phyloP scores from a whole-genome alignment of 176 grass and related monocot genomes.

The Elymus sibiricus region DNA sequence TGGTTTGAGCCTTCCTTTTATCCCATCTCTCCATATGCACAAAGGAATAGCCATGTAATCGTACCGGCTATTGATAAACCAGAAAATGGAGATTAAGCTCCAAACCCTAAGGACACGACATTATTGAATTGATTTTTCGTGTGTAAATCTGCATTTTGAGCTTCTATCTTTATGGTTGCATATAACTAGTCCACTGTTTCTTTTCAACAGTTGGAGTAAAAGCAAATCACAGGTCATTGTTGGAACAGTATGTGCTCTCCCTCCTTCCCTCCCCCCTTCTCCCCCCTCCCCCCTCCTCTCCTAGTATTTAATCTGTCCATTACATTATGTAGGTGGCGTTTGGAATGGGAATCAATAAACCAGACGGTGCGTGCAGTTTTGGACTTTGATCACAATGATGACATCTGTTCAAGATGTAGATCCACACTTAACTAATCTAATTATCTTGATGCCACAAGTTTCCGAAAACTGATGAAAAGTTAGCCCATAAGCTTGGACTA shows the following conservation, averaged over 20 bases:
- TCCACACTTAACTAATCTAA: slow-evolving; percentile 16
- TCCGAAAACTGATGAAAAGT: slow-evolving; percentile 7
- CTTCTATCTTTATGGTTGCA: neutral
- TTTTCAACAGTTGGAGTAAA: slow-evolving; percentile 86
- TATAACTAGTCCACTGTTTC: slow-evolving; percentile 19
- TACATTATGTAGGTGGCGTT: slow-evolving; percentile 74
- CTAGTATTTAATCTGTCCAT: neutral
- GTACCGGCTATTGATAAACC: neutral
- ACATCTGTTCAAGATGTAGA: neutral
- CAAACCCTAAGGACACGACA: neutral
- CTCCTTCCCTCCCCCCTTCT: neutral
- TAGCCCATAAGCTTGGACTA: slow-evolving; percentile 7
- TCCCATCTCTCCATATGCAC: neutral
- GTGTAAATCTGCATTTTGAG: neutral
- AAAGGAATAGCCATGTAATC: neutral
- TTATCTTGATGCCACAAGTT: slow-evolving; percentile 20
- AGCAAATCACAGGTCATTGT: slow-evolving; percentile 90
- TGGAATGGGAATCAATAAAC: slow-evolving; percentile 98
- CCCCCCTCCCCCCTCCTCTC: neutral
- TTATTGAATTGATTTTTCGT: neutral
- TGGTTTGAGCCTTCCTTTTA: neutral
- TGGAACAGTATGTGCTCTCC: slow-evolving; percentile 56
- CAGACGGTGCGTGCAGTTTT: slow-evolving; percentile 66
- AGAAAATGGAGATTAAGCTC: slow-evolving; percentile 8
- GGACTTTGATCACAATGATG: slow-evolving; percentile 24